Evolutionary conservation across 2,329 filamentous ascomycete species (phyloP).

Genomic region (Cladosporium sp.): DNA sequence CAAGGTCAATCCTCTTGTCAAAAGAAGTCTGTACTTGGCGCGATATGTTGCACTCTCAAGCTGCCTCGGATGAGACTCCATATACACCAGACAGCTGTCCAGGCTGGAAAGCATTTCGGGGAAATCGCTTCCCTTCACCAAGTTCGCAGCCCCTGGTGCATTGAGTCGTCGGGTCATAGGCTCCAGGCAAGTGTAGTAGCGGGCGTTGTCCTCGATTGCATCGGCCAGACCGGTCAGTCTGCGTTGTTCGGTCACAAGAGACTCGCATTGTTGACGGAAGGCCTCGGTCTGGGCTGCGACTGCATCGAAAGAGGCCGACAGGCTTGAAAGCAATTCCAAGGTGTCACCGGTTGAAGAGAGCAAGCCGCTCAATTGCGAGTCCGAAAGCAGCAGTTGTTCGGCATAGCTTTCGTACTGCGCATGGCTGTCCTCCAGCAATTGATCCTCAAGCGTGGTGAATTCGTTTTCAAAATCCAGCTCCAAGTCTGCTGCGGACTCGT

Average conservation of each 20-base stretch:
- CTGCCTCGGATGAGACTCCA: slow-evolving; percentile 81
- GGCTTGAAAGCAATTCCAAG: slow-evolving; percentile 70
- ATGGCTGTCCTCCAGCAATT: slow-evolving; percentile 78
- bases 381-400: slow-evolving; percentile 77
- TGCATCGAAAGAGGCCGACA: slow-evolving; percentile 82
- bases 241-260: slow-evolving; percentile 77
- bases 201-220: slow-evolving; percentile 83
- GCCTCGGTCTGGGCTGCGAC: slow-evolving; percentile 90
- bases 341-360: slow-evolving; percentile 75
- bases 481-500: not conserved
- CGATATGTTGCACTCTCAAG: slow-evolving; percentile 85
- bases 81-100: slow-evolving; percentile 89
- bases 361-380: slow-evolving; percentile 77
- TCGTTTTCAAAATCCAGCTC: slow-evolving; percentile 60
- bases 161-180: slow-evolving; percentile 87
- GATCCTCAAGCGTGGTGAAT: slow-evolving; percentile 61
- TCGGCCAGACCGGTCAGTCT: slow-evolving; percentile 77
- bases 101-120: slow-evolving; percentile 83
- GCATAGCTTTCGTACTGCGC: slow-evolving; percentile 83
- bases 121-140: slow-evolving; percentile 83
- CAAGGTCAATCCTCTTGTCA: slow-evolving; percentile 67
- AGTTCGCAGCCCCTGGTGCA: slow-evolving; percentile 81
- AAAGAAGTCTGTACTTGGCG: slow-evolving; percentile 79
- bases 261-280: slow-evolving; percentile 90
- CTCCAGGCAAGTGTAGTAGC: slow-evolving; percentile 92